Evolutionary conservation across 2,329 filamentous ascomycete species (phyloP).

Genomic region (Ramularia endophylla): DNA sequence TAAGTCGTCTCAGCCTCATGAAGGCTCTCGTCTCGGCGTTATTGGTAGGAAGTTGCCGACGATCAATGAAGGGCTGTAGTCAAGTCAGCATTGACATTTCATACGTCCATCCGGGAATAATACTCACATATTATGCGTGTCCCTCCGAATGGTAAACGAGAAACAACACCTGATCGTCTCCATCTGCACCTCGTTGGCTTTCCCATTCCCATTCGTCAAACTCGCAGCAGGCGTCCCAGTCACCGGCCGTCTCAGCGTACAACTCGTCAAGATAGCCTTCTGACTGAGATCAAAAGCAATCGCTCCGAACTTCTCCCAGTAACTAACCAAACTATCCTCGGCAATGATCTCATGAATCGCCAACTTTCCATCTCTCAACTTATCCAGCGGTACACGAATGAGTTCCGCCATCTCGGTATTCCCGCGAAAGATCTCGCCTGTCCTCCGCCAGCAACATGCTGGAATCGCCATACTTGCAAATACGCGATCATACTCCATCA

Average conservation of each 20-base stretch:
- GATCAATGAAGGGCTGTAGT: slow-evolving; percentile 75
- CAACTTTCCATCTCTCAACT: slow-evolving; percentile 85
- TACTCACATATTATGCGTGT: slow-evolving; percentile 91
- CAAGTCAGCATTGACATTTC: slow-evolving; percentile 29
- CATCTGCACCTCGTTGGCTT: slow-evolving; percentile 47
- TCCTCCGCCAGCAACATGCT: slow-evolving; percentile 93
- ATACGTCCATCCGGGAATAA: slow-evolving; percentile 7
- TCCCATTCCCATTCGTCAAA: slow-evolving; percentile 30
- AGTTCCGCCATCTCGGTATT: slow-evolving; percentile 99
- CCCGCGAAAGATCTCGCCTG: slow-evolving; percentile 92
- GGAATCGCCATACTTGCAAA: slow-evolving; percentile 99
- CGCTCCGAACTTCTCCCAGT: slow-evolving; percentile 98
- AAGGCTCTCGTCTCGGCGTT: slow-evolving; percentile 27
- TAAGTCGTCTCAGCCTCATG: too few relatives aligned
- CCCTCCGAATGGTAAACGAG: slow-evolving; percentile 91
- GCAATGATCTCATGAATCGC: slow-evolving; percentile 93
- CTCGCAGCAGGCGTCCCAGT: slow-evolving; percentile 6
- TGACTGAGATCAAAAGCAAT: slow-evolving; percentile 94
- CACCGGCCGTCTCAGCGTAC: slow-evolving; percentile 77
- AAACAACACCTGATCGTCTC: slow-evolving; percentile 84
- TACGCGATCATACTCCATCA: slow-evolving; percentile 97
- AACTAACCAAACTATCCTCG: slow-evolving; percentile 89
- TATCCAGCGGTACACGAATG: slow-evolving; percentile 86
- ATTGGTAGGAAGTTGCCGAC: slow-evolving; percentile 96
- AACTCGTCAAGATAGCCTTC: slow-evolving; percentile 92